Conservation (phyloP, 2,329 filamentous ascomycete genomes). For the Epichloe sp. region DNA sequence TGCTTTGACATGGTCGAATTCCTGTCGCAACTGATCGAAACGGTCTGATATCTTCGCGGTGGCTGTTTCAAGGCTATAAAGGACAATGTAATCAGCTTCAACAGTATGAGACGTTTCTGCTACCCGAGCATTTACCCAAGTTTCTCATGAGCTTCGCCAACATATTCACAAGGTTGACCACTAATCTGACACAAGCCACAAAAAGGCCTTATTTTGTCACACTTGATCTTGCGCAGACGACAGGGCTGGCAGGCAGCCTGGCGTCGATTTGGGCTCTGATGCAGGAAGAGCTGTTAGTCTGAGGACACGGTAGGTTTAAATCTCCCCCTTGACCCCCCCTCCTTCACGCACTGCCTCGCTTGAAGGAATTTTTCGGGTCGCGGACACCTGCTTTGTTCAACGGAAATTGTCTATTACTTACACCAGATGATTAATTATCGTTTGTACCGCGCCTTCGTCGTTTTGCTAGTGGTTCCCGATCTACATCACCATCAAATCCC, state of each 20-base stretch:
- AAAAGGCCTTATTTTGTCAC: conserved; percentile 10
- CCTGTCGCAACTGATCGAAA: conserved; percentile 8
- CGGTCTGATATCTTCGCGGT: conserved; percentile 8
- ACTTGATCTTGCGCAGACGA: conserved; percentile 2
- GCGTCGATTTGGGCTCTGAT: conserved; percentile 6
- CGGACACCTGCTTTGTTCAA: too few species aligned
- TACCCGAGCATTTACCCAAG: conserved; percentile 5
- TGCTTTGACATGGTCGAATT: conserved; percentile 7
- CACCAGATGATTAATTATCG: background rate
- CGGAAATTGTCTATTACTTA: background rate
- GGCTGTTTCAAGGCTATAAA: conserved; percentile 8
- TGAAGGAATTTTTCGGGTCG: too few species aligned
- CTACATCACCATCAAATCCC: background rate
- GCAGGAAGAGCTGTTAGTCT: background rate
- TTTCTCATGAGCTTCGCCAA: conserved; percentile 8
- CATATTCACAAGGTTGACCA: conserved; percentile 10
- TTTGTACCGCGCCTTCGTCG: conserved; percentile 1
- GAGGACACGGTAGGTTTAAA: background rate
- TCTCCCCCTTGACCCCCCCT: background rate
- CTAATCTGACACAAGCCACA: conserved; percentile 8
- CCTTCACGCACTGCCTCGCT: background rate
- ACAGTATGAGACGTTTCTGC: too few species aligned
- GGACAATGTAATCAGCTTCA: background rate
- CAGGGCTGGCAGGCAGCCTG: conserved; percentile 11
- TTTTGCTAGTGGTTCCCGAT: conserved; percentile 3